Base-by-base conservation (phyloP, 192 early-diverging fungal species). In the Mycoemilia scoparia region DNA sequence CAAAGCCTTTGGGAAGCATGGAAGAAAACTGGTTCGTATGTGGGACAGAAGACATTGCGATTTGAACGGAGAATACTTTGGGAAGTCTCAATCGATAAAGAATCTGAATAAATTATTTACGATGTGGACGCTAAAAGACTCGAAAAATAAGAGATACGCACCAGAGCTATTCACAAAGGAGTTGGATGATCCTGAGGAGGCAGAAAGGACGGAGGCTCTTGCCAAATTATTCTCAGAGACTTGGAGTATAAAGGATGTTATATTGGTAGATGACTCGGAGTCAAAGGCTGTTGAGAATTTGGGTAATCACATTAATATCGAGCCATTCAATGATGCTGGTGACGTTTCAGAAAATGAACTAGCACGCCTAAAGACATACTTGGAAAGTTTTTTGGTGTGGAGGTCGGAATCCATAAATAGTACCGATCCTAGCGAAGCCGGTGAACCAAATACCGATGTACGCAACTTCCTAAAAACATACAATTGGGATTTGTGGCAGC, bases 21-120 rank as follows among this genome's bases (percentile, higher is more conserved):
- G 41, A 2, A 37, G 46, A 7, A 14, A 38, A n/a, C 58, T 66
- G 13, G 45, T 62, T 10, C 49, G 65, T 12, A 53, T 70, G n/a
- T 82, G 79, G 79, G 62, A 57, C 20, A 63, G 79, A 10, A 39
- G 59, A 11, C 57, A 52, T 36, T 62, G 59, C 45, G 45, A 51
- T n/a, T 21, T 62, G 0, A 38, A 41, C 7, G 54, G 54, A 0
- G 29, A 27, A 0, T 46, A 62, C 33, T 73, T 71, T 40, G 32
- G 34, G 5, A 52, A 77, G 21, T 15, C 54, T 7, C 16, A 21
- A 14, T 69, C 73, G 0, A 49, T 77, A 8, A 82, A 82, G 39
- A 67, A 82, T 26, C 49, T 82, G n/a, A 45, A 51, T 10, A 35
- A 41, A 14, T 67, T 82, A 5, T 69, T 67, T 54, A 32, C 53